phyloP scores from a whole-genome alignment of 768 basidiomycete genomes.

The Paxillus rubicundulus region DNA sequence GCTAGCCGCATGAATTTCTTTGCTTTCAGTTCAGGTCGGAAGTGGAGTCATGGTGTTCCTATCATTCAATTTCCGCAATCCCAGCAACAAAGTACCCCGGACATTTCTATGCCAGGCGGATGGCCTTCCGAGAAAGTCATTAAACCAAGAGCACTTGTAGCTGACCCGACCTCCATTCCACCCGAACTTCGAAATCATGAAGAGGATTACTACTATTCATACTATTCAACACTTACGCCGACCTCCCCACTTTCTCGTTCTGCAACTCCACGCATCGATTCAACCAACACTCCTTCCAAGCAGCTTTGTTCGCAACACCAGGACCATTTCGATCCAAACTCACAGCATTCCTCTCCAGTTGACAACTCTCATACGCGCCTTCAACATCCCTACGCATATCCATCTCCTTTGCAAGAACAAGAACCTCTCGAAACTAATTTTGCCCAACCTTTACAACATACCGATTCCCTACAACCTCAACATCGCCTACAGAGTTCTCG shows the following conservation, averaged over 20 bases:
- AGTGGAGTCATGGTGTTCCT: slow-evolving; percentile 19
- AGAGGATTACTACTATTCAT: slow-evolving; percentile 52
- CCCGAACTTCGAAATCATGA: slow-evolving; percentile 30
- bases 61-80: slow-evolving; percentile 12
- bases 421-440: neutral
- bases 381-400: slow-evolving; percentile 54
- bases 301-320: slow-evolving; percentile 18
- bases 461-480: slow-evolving; percentile 24
- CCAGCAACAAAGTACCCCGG: slow-evolving; percentile 7
- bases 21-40: slow-evolving; percentile 27
- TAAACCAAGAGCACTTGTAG: slow-evolving; percentile 7
- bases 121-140: slow-evolving; percentile 14
- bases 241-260: slow-evolving; percentile 11
- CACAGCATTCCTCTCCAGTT: slow-evolving; percentile 14
- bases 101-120: slow-evolving; percentile 13
- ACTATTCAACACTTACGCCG: slow-evolving; percentile 42
- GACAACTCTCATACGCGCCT: slow-evolving; percentile 24
- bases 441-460: slow-evolving; percentile 16
- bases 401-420: slow-evolving; percentile 20
- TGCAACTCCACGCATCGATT: slow-evolving; percentile 13
- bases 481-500: slow-evolving; percentile 11
- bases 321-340: slow-evolving; percentile 16
- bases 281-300: slow-evolving; percentile 14
- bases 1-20: slow-evolving; percentile 39
- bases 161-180: slow-evolving; percentile 12